Conservation (phyloP, 768 basidiomycete species). For the Pulveroboletus ravenelii region DNA sequence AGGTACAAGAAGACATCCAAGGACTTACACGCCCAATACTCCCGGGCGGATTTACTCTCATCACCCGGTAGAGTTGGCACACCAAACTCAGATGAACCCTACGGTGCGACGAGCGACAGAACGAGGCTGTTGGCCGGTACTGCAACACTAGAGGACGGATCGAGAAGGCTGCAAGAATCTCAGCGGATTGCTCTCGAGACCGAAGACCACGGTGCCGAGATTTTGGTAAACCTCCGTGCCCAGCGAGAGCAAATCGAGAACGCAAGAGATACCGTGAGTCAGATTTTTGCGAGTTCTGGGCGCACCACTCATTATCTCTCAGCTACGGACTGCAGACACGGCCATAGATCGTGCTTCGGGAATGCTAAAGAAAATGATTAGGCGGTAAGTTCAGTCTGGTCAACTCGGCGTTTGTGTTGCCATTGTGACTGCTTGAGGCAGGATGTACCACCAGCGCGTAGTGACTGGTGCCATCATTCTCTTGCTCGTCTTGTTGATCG, state of each 20-base stretch:
- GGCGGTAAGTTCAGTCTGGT: conserved; percentile 56
- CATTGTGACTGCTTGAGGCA: conserved; percentile 33
- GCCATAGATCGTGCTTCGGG: conserved; percentile 89
- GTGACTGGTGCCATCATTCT: conserved; percentile 83
- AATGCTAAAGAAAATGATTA: conserved; percentile 93
- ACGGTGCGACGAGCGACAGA: conserved; percentile 65
- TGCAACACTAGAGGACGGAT: conserved; percentile 75
- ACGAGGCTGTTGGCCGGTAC: conserved; percentile 78
- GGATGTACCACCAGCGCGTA: conserved; percentile 96
- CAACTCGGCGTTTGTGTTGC: conserved; percentile 1
- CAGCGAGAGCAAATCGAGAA: conserved; percentile 96
- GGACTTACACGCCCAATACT: conserved; percentile 63
- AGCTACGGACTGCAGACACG: conserved; percentile 84
- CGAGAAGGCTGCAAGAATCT: conserved; percentile 79
- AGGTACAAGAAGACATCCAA: conserved; percentile 78
- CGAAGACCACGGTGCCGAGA: conserved; percentile 92
- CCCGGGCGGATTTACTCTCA: conserved; percentile 75
- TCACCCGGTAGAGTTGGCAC: conserved; percentile 35
- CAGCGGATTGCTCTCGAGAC: conserved; percentile 94
- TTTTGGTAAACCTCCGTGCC: conserved; percentile 73
- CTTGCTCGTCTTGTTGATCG: conserved; percentile 80
- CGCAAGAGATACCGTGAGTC: conserved; percentile 77
- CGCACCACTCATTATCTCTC: neutral
- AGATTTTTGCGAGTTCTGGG: neutral
- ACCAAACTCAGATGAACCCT: conserved; percentile 73